These are phyloP conservation scores for Ochetophila trinervis DNA, from an alignment of 306 rosid species.

Conservation along the genomic window DNA sequence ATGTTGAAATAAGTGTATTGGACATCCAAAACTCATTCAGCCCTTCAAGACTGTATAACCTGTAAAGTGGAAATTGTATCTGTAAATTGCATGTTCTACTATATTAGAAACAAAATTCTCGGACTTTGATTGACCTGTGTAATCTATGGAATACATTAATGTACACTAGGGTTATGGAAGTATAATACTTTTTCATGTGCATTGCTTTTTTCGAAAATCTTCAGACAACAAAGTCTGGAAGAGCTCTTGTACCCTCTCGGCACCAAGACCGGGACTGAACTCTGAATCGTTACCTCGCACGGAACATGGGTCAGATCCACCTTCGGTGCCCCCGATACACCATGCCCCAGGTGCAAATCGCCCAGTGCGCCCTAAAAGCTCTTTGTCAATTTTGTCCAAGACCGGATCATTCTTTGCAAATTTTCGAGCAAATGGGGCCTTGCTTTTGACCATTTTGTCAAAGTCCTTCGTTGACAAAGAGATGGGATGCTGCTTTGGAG, in stretches of 20 bases:
- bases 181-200: slow-evolving; percentile 48
- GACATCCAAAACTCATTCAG: slow-evolving; percentile 16
- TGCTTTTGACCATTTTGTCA: slow-evolving; percentile 78
- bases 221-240: slow-evolving; percentile 57
- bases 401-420: slow-evolving; percentile 76
- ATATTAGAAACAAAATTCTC: slow-evolving; percentile 32
- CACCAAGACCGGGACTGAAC: slow-evolving; percentile 77
- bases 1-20: neutral
- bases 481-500: slow-evolving; percentile 94
- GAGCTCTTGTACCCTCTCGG: slow-evolving; percentile 58
- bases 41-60: slow-evolving; percentile 21
- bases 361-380: slow-evolving; percentile 63
- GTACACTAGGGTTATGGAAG: slow-evolving; percentile 49
- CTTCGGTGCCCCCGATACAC: slow-evolving; percentile 62
- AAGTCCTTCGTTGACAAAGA: slow-evolving; percentile 71
- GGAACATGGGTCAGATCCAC: slow-evolving; percentile 75
- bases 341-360: slow-evolving; percentile 84
- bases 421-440: slow-evolving; percentile 82
- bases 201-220: slow-evolving; percentile 58
- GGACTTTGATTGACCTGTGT: slow-evolving; percentile 38
- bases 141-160: slow-evolving; percentile 39
- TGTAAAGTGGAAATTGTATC: slow-evolving; percentile 32
- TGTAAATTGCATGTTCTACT: slow-evolving; percentile 24
- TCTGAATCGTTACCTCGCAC: slow-evolving; percentile 61
- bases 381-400: slow-evolving; percentile 84